Evolutionary conservation across 305 asterid genomes (phyloP).

Genomic region (Fraxinus velutina): DNA sequence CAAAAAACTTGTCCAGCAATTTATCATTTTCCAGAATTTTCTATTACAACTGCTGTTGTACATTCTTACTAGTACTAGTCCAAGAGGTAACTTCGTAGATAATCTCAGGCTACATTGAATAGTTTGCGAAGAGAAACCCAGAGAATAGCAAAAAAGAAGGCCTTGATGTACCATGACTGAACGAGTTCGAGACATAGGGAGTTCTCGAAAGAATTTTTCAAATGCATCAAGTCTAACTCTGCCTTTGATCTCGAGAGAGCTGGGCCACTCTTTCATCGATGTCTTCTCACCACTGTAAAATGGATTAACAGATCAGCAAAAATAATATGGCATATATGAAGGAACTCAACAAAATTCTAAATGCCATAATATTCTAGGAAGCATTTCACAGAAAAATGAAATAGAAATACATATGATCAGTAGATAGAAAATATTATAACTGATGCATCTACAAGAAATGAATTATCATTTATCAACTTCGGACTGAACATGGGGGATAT

Average conservation of each 20-base stretch:
- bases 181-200: constrained; percentile 95
- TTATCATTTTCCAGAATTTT: constrained; percentile 14
- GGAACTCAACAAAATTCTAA: not conserved
- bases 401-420: not conserved
- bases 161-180: constrained; percentile 98
- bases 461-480: not conserved
- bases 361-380: not conserved
- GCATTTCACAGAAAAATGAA: not conserved
- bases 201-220: constrained; percentile 85
- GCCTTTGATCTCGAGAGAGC: constrained; percentile 87
- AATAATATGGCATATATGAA: not conserved
- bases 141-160: constrained; percentile 35
- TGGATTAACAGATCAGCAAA: constrained; percentile 26
- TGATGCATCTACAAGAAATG: not conserved
- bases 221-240: constrained; percentile 92
- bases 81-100: constrained; percentile 18
- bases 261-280: constrained; percentile 75
- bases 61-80: constrained; percentile 33
- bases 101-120: constrained; percentile 29
- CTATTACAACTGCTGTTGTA: constrained; percentile 22
- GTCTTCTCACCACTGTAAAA: constrained; percentile 86
- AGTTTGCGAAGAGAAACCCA: constrained; percentile 38
- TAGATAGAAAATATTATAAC: not conserved
- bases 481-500: not conserved
- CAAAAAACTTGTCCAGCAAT: not conserved